Base-by-base conservation (phyloP, 352 stramenopile species). In the Phytophthora quininea region DNA sequence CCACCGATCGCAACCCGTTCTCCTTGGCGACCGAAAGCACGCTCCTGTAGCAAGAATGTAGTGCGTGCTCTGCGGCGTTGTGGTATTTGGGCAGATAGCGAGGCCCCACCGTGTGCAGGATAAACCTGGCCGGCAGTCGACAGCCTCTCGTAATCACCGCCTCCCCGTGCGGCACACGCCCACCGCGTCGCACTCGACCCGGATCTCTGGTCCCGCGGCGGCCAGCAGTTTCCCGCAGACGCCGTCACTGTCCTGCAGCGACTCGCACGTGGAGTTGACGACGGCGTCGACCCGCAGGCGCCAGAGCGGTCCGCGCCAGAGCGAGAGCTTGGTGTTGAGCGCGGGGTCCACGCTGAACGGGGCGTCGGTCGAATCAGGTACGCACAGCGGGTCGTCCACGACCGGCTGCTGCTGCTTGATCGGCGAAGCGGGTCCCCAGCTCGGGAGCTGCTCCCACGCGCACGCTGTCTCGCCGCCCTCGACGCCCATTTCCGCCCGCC, bases 81-180 rank as follows among this genome's bases (percentile, higher is more conserved):
- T 77, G 67, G 62, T 95, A 93, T 62, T 89, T 81, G 51, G 69
- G 57, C 49, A 90, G 78, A 75, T 96, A 97, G n/a, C 86, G 75
- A 7, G 91, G 91, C 15, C 82, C 88, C 51, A 96, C 91, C 6
- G 90, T 96, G 71, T 97, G 91, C 54, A 97, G 78, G 37, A 93
- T 77, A 58, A 82, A 90, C 53, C 74, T 77, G 45, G 89, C 86
- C 1, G 79, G 81, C 19, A 97, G 64, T 8, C 69, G 65, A 54
- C 87, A 97, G 7, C 88, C 91, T 27, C 83, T 77, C 10, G 91
- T 97, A 48, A 93, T 62, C n/a, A 93, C 81, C 10, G 90, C 80
- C 35, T 97, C 88, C 89, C 91, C 8, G 89, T 96, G 59, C 88
- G 86, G 56, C 91, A 97, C 2, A 52, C 54, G 7, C 75, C 84